Conservation (phyloP, 2,329 filamentous ascomycete species). For the Fonsecaea multimorphosa region DNA sequence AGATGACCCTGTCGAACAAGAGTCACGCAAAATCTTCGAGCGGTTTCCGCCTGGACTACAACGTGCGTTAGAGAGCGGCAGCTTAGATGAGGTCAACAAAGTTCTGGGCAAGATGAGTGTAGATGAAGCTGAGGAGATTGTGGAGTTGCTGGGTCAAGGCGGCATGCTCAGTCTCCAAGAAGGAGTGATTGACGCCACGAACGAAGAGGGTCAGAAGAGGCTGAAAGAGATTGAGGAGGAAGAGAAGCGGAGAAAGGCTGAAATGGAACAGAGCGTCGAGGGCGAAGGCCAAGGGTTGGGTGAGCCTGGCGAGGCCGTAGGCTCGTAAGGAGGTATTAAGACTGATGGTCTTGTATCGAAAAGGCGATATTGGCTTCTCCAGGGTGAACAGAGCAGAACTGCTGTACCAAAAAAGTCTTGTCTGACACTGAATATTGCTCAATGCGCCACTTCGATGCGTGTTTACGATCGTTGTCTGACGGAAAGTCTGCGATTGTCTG, state of each 20-base stretch:
- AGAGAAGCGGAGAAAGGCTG: constrained; percentile 45
- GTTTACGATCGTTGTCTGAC: not conserved
- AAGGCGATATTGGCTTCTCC: not conserved
- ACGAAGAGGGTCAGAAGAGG: constrained; percentile 79
- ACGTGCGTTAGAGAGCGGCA: constrained; percentile 84
- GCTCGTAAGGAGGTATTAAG: constrained; percentile 17
- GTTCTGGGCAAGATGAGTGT: constrained; percentile 88
- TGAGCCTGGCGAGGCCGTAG: constrained; percentile 37
- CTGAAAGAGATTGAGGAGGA: constrained; percentile 75
- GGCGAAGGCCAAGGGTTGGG: constrained; percentile 12
- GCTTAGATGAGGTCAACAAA: constrained; percentile 84
- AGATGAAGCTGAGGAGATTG: constrained; percentile 83
- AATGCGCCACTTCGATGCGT: not conserved
- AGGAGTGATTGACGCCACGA: constrained; percentile 93
- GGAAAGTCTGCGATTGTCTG: not conserved
- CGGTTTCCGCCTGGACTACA: constrained; percentile 80
- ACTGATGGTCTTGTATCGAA: not conserved
- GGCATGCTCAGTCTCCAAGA: constrained; percentile 90
- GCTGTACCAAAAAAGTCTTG: not conserved
- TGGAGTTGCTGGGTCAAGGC: constrained; percentile 79
- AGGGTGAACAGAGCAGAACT: not conserved
- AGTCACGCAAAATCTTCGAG: constrained; percentile 78
- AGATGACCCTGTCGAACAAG: constrained; percentile 66
- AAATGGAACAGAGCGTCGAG: constrained; percentile 19
- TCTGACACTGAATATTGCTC: not conserved